Evolutionary conservation across 495 filamentous ascomycete species (phyloP).

Genomic region (Polyplosphaeria fusca): DNA sequence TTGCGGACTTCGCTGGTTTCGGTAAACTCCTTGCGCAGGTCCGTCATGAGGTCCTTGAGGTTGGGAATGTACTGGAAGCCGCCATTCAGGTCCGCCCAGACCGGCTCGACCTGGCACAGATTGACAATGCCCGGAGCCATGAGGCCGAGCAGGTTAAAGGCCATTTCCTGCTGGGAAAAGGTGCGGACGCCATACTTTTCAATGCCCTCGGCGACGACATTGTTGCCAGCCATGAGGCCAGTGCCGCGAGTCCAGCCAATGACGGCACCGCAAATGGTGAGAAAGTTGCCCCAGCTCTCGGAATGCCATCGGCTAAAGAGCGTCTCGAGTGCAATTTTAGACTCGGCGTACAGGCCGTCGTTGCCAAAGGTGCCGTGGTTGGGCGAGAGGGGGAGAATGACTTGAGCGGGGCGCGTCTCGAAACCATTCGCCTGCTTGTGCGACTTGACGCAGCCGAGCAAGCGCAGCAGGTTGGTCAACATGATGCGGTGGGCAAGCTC

Average conservation of each 20-base stretch:
- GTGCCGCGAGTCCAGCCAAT: slow-evolving; percentile 99
- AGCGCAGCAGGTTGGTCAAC: slow-evolving; percentile 91
- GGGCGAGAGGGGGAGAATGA: slow-evolving; percentile 91
- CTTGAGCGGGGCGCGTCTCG: slow-evolving; percentile 92
- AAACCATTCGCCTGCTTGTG: slow-evolving; percentile 84
- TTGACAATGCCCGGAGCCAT: slow-evolving; percentile 95
- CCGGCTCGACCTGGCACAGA: slow-evolving; percentile 90
- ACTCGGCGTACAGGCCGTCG: slow-evolving; percentile 97
- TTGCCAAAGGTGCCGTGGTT: slow-evolving; percentile 99
- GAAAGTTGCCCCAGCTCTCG: slow-evolving; percentile 95
- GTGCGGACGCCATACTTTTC: slow-evolving; percentile 95
- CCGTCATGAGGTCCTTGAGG: slow-evolving; percentile 89
- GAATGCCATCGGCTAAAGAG: slow-evolving; percentile 99
- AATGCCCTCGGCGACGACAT: slow-evolving; percentile 93
- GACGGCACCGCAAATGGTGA: slow-evolving; percentile 97
- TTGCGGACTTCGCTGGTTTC: slow-evolving; percentile 91
- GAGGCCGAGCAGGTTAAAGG: slow-evolving; percentile 94
- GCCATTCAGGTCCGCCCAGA: slow-evolving; percentile 96
- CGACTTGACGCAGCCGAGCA: slow-evolving; percentile 84
- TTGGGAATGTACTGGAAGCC: slow-evolving; percentile 97
- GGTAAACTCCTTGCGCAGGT: slow-evolving; percentile 83
- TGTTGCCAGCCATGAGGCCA: slow-evolving; percentile 97
- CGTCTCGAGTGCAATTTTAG: slow-evolving; percentile 93
- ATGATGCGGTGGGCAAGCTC: slow-evolving; percentile 98
- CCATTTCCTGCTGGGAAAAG: slow-evolving; percentile 99